phyloP scores from a whole-genome alignment of 768 basidiomycete genomes.

The Rhodotorula babjevae region DNA sequence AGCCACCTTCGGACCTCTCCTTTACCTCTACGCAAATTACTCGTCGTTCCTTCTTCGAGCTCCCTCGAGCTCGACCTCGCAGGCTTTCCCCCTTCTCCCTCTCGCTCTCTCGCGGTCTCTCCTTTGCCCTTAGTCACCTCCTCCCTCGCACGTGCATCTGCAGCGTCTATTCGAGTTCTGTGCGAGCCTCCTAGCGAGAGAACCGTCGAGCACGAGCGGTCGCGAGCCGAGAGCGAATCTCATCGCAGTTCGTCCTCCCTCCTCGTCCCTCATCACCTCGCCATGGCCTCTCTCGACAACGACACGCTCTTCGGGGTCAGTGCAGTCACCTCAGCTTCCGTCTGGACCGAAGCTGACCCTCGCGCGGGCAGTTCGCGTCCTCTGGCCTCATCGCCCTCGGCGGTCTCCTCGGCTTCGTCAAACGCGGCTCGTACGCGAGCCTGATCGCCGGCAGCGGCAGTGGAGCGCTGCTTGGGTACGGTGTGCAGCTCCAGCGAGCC shows the following conservation, averaged over 20 bases:
- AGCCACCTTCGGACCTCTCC: background rate
- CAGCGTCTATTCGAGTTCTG: too few species aligned
- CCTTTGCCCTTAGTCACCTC: background rate
- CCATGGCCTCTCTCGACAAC: background rate
- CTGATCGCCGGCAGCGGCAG: constrained; percentile 28
- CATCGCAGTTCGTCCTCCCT: background rate
- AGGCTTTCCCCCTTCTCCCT: too few species aligned
- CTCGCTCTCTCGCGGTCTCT: too few species aligned
- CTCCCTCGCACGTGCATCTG: too few species aligned
- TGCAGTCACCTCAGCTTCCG: too few species aligned
- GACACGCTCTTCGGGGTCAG: constrained; percentile 21
- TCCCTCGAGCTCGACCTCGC: too few species aligned
- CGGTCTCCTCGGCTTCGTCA: constrained; percentile 37
- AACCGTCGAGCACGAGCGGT: too few species aligned
- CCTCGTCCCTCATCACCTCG: background rate
- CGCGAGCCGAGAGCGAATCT: too few species aligned
- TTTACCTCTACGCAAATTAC: background rate
- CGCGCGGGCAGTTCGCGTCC: background rate
- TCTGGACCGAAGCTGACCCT: too few species aligned
- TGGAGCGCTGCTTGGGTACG: constrained; percentile 33
- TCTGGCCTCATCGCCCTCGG: constrained; percentile 15
- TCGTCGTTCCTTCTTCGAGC: background rate
- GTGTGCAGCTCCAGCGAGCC: constrained; percentile 25
- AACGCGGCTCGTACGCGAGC: constrained; percentile 20
- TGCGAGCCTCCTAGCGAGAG: too few species aligned